Percentiles rank a stretch among this genome's conserved stretches.
These are phyloP conservation scores for Euphorbia celastroides DNA, from an alignment of 441 rosid genomes.

Conservation along the genomic window DNA sequence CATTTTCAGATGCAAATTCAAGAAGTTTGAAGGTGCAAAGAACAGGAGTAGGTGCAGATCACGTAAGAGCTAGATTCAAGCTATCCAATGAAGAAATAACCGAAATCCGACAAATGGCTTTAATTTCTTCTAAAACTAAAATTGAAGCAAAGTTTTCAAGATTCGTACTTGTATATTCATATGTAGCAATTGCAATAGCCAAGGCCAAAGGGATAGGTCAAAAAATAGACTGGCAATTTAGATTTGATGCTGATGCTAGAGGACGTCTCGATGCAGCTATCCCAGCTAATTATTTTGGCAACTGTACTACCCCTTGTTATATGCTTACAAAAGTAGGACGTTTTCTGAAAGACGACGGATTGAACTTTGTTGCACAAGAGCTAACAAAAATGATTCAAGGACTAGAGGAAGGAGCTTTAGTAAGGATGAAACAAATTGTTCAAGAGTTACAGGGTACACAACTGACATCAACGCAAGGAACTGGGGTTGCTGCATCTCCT, in stretches of 20 bases:
- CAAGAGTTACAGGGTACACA: too few relatives aligned
- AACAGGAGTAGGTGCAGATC: not conserved
- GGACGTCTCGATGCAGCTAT: conserved; percentile 14
- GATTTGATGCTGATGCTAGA: not conserved
- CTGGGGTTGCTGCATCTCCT: conserved; percentile 34
- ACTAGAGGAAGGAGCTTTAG: not conserved
- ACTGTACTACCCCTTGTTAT: not conserved
- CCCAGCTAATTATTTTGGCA: conserved; percentile 16
- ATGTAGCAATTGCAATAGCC: not conserved
- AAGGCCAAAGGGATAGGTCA: not conserved
- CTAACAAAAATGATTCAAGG: not conserved
- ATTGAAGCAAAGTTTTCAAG: not conserved
- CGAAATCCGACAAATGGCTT: conserved; percentile 35
- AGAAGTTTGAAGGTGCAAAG: not conserved
- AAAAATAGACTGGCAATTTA: not conserved
- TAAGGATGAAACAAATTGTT: not conserved
- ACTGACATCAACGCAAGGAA: not conserved
- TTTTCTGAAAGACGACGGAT: conserved; percentile 1
- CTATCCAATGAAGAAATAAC: conserved; percentile 38
- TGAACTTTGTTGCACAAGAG: not conserved
- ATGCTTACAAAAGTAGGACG: not conserved
- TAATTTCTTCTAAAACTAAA: conserved; percentile 15
- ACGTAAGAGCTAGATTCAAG: conserved; percentile 22
- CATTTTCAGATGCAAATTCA: not conserved
- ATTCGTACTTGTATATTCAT: not conserved